Percentiles rank a stretch among this genome's conserved stretches.
Conservation (phyloP, 768 basidiomycete species). For the Fomitopsis pulvina region DNA sequence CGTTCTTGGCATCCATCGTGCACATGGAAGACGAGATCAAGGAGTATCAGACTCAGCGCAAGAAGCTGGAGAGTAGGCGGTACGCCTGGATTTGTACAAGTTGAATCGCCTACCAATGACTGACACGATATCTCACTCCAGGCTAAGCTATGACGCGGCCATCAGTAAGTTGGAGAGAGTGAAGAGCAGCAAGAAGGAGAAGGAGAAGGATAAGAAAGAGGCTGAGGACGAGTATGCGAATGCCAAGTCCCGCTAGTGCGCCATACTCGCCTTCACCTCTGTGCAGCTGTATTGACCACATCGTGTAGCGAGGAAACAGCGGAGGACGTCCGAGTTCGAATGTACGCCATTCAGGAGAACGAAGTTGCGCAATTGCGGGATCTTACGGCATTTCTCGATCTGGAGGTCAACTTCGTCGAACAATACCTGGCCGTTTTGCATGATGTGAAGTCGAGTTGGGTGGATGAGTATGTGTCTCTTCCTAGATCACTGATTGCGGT, state of each 20-base stretch:
- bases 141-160: slow-evolving; percentile 75
- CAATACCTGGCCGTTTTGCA: slow-evolving; percentile 69
- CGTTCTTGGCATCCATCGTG: slow-evolving; percentile 62
- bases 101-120: not conserved
- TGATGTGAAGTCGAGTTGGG: slow-evolving; percentile 65
- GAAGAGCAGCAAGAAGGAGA: slow-evolving; percentile 73
- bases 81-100: slow-evolving; percentile 23
- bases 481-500: not conserved
- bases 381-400: slow-evolving; percentile 63
- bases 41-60: slow-evolving; percentile 73
- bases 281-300: not conserved
- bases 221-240: slow-evolving; percentile 77
- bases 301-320: slow-evolving; percentile 70
- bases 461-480: slow-evolving; percentile 42
- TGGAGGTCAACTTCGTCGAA: slow-evolving; percentile 67
- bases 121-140: not conserved
- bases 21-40: slow-evolving; percentile 68
- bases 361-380: slow-evolving; percentile 69
- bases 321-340: slow-evolving; percentile 77
- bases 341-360: slow-evolving; percentile 74
- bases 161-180: slow-evolving; percentile 61
- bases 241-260: slow-evolving; percentile 72
- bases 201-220: slow-evolving; percentile 63
- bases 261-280: slow-evolving; percentile 6
- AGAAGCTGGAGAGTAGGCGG: slow-evolving; percentile 86